phyloP scores from a whole-genome alignment of 129 eudicot genomes.

The Tanacetum coccineum region DNA sequence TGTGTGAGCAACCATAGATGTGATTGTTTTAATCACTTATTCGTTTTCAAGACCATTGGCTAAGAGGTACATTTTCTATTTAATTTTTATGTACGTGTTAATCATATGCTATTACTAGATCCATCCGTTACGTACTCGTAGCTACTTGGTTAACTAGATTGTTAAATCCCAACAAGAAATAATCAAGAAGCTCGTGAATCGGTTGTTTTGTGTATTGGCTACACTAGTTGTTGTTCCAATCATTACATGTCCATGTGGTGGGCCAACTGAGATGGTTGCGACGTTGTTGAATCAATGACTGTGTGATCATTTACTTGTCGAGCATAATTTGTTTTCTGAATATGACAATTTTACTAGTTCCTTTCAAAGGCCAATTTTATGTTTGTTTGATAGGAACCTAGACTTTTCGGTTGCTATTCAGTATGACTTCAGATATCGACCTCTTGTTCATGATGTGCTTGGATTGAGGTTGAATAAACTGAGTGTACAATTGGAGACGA shows the following conservation, averaged over 20 bases:
- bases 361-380: constrained; percentile 38
- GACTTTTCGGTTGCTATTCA: too few species aligned
- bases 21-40: too few species aligned
- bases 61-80: too few species aligned
- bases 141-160: too few species aligned
- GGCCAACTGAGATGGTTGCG: constrained; percentile 98
- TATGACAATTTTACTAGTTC: constrained; percentile 4
- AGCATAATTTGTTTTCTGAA: constrained; percentile 69
- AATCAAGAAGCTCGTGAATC: constrained; percentile 70
- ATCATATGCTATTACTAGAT: too few species aligned
- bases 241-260: constrained; percentile 82
- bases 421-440: too few species aligned
- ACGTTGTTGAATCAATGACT: constrained; percentile 73
- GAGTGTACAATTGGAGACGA: constrained; percentile 76
- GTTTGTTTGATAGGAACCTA: constrained; percentile 81
- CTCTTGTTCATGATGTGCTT: too few species aligned
- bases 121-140: too few species aligned
- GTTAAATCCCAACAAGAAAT: constrained; percentile 84
- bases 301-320: constrained; percentile 79
- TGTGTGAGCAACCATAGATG: too few species aligned
- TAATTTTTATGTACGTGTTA: too few species aligned
- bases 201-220: constrained; percentile 86
- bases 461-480: constrained; percentile 82
- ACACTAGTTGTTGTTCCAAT: constrained; percentile 92
- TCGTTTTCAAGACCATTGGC: too few species aligned